phyloP scores from a whole-genome alignment of 2,329 filamentous ascomycete species.

The Pyrenophora seminiperda region DNA sequence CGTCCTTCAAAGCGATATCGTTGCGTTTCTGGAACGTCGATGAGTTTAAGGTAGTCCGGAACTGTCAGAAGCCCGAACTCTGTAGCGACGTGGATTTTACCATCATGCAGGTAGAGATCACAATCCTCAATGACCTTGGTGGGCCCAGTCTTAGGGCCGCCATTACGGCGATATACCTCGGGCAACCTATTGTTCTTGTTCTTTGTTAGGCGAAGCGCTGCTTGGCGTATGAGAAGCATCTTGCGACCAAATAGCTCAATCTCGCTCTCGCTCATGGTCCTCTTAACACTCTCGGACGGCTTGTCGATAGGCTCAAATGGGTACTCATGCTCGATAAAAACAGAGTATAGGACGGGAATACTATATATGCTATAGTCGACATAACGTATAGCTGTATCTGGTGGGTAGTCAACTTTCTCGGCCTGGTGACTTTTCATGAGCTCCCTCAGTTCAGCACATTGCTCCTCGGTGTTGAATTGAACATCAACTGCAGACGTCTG shows the following conservation, averaged over 20 bases:
- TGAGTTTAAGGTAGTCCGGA: constrained; percentile 21
- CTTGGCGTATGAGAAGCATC: constrained; percentile 4
- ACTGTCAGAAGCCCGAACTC: constrained; percentile 22
- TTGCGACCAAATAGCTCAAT: constrained; percentile 10
- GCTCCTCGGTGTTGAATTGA: not conserved
- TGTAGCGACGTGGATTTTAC: constrained; percentile 22
- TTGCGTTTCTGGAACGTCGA: constrained; percentile 21
- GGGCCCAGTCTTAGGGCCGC: not conserved
- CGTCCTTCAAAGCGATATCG: constrained; percentile 24
- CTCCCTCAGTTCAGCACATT: not conserved
- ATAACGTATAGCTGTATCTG: not conserved
- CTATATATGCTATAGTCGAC: constrained; percentile 17
- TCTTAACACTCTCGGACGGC: not conserved
- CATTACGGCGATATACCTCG: constrained; percentile 14
- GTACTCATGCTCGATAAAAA: constrained; percentile 6
- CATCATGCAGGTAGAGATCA: constrained; percentile 24
- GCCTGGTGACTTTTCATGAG: not conserved
- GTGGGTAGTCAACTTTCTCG: constrained; percentile 2
- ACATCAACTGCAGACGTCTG: not conserved
- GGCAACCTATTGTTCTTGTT: constrained; percentile 5
- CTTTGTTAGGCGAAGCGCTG: not conserved
- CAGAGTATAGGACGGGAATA: constrained; percentile 22
- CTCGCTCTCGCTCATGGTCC: not conserved
- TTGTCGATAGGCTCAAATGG: not conserved
- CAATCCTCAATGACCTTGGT: constrained; percentile 16